Base-by-base conservation (phyloP, 2,329 filamentous ascomycete genomes). In the Penicillium sp. region DNA sequence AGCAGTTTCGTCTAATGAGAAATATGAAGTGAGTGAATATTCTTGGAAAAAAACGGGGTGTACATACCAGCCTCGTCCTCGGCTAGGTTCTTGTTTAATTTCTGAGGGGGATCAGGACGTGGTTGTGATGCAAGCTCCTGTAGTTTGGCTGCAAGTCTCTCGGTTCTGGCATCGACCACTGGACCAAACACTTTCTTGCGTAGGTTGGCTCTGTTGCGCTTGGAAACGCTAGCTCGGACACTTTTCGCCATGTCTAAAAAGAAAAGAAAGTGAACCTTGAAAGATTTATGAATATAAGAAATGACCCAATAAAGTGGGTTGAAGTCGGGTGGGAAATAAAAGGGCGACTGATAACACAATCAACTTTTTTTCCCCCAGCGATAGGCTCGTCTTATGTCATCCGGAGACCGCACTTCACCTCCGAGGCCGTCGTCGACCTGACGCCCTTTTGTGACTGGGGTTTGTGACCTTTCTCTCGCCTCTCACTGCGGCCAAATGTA, bases 181-280 rank as follows among this genome's bases (percentile, higher is more conserved):
- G 93, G 93, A 1, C 88, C 90, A 75, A 96, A 97, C 61, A 97
- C 88, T 61, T 84, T 85, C 61, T 84, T 80, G 74, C 92, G 92
- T 61, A 96, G 82, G 66, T 84, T 87, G 64, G 84, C 81, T 77
- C 91, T 91, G 79, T 97, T 97, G 67, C 82, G 81, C 79, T 97
- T 97, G 67, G 81, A 85, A 62, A 83, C 80, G 71, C 88, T 95
- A 61, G 92, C 84, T 72, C 93, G 83, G 57, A 89, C 80, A 70
- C 90, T 89, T 74, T 96, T 97, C 23, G 92, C 93, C 93, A 97
- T 97, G 26, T 27, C 11, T 10, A 7, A 14, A 29, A 29, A 19
- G 43, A 32, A 35, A 35, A 18, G 35, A 34, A 47, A n/a, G 26
- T n/a, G 49, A 32, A 14, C 30, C 3, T 34, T 10, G 43, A 40